A percentile compares a stretch with the other conserved stretches of the same genome.
These are phyloP conservation scores for Crithidia fasciculata DNA, from an alignment of 208 protist species.

Conservation along the genomic window DNA sequence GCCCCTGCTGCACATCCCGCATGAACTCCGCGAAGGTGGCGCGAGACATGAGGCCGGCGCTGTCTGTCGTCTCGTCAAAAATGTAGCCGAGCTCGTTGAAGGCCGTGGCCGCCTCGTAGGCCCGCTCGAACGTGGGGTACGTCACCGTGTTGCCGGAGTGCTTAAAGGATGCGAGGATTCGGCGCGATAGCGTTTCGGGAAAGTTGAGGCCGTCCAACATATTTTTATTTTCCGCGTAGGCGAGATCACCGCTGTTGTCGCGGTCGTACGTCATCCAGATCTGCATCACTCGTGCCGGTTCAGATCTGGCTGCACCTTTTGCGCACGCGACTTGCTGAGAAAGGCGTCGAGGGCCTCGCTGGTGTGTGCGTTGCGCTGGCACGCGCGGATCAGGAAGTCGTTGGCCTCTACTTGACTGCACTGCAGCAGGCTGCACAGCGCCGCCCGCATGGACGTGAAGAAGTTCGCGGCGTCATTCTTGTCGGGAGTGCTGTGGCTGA, in stretches of 20 bases:
- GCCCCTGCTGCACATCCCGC: conserved; percentile 31
- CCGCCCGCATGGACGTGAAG: conserved; percentile 47
- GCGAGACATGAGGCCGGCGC: conserved; percentile 28
- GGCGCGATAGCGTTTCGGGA: conserved; percentile 32
- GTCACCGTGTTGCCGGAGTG: conserved; percentile 17
- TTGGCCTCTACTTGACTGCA: conserved; percentile 35
- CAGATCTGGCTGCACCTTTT: conserved; percentile 33
- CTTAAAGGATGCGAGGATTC: conserved; percentile 29
- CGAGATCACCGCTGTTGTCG: conserved; percentile 50
- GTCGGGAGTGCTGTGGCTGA: conserved; percentile 14
- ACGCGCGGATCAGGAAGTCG: conserved; percentile 35
- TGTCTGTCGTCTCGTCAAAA: conserved; percentile 32
- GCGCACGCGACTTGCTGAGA: conserved; percentile 18
- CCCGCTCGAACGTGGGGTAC: conserved; percentile 39
- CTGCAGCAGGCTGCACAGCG: conserved; percentile 36
- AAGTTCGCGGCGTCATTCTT: conserved; percentile 37
- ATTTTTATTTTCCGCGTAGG: conserved; percentile 34
- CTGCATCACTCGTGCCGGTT: conserved; percentile 54
- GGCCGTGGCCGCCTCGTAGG: conserved; percentile 36
- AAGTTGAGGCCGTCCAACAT: conserved; percentile 52
- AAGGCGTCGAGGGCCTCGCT: conserved; percentile 34
- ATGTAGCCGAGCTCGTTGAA: conserved; percentile 51
- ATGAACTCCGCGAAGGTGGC: conserved; percentile 44
- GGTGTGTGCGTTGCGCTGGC: conserved; percentile 23
- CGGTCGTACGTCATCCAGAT: conserved; percentile 59